Base-by-base conservation (phyloP, 331 rosid species). In the Saraca asoca region DNA sequence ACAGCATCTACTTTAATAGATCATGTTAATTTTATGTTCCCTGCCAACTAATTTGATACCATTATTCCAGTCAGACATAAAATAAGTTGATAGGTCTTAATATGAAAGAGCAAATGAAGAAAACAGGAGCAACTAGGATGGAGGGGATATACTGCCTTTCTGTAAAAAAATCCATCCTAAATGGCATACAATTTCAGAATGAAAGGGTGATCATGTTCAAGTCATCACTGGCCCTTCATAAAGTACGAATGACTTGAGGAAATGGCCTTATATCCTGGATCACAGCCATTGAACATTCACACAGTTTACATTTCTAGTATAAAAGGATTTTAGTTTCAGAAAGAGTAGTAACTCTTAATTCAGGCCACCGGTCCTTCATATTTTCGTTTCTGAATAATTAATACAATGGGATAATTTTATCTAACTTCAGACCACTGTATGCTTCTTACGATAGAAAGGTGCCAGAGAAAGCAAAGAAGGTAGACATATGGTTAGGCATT, bases 271-370 rank as follows among this genome's bases (percentile, higher is more conserved):
- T 7, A 31, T 71, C n/a, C 34, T 5, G 9, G 20, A 18, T 35
- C 34, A 37, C 19, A 44, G 15, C 66, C 34, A 46, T 57, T 35
- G 58, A 69, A 17, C 58, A 53, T n/a, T 61, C 69, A 51, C 35
- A 17, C 15, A 13, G 13, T 13, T 39, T 39, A 7, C 43, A 39
- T 1, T 39, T 8, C 8, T 0, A 1, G 7, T 6, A 2, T 39
- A 39, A 39, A 39, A 7, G 7, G 43, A 8, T 39, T 39, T 2
- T 9, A 39, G 43, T 39, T 39, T 8, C 43, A 39, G 11, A 7
- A 39, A 39, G 2, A 39, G 11, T 10, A 0, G 1, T 39, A 39
- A 39, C 43, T 2, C 11, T 39, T 7, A 7, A 1, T 7, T 9
- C 43, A 24, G 31, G 31, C 31, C 31, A 24, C 31, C 3, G 31